Conservation (phyloP, 2,329 filamentous ascomycete genomes). For the Colletotrichum sp. region DNA sequence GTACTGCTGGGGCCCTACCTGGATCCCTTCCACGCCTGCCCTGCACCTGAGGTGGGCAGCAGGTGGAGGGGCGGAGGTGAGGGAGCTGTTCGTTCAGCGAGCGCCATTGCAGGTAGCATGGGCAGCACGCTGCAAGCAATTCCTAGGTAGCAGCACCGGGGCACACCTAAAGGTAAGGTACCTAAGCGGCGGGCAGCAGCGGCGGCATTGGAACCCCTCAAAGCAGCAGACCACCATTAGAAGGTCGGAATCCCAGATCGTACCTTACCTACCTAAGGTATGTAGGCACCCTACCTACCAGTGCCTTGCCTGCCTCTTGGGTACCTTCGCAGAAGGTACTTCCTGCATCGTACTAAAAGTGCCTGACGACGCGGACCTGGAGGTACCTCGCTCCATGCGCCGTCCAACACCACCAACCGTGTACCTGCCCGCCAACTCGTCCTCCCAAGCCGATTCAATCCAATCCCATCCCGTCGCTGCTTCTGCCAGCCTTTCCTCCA, state of each 20-base stretch:
- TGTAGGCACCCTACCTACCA: neutral
- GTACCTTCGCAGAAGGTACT: neutral
- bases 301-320: neutral
- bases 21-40: neutral
- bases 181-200: neutral
- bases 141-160: neutral
- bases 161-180: too few species aligned
- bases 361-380: too few species aligned
- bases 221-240: neutral
- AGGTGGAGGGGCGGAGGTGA: neutral
- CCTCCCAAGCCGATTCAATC: neutral
- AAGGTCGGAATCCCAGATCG: neutral
- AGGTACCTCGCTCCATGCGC: neutral
- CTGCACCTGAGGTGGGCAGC: neutral
- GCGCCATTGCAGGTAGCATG: neutral
- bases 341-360: too few species aligned
- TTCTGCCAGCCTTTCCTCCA: neutral
- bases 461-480: neutral
- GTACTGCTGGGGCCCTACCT: neutral
- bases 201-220: neutral
- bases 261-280: too few species aligned
- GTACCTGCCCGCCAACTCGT: neutral
- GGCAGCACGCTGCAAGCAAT: neutral
- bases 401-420: neutral
- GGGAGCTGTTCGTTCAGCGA: neutral